Evolutionary conservation across 1,284 basidiomycete genomes (phyloP).

Genomic region (Tilletia indica): DNA sequence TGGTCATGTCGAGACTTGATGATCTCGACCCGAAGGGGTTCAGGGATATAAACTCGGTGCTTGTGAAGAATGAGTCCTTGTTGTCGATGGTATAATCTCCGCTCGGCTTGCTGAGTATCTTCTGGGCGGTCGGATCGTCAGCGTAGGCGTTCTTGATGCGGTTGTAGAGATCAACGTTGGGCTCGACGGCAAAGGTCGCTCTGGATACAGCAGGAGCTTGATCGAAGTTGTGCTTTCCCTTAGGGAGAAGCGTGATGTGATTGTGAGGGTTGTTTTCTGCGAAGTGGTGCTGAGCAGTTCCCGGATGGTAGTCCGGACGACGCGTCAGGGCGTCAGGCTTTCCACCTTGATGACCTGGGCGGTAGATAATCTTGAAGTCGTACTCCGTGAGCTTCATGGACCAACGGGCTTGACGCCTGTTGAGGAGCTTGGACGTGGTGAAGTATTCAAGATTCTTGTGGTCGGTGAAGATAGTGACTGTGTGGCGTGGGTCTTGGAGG

Average conservation of each 20-base stretch:
- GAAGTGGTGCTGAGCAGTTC: background rate
- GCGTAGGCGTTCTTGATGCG: background rate
- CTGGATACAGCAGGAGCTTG: background rate
- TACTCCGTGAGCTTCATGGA: slow-evolving; percentile 1
- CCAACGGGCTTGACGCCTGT: slow-evolving; percentile 18
- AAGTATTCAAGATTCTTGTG: slow-evolving; percentile 26
- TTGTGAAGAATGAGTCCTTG: background rate
- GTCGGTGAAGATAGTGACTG: slow-evolving; percentile 21
- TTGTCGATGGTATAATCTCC: background rate
- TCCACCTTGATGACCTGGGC: background rate
- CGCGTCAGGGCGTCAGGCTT: slow-evolving; percentile 13
- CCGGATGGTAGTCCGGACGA: background rate
- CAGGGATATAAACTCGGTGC: background rate
- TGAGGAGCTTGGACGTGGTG: slow-evolving; percentile 16
- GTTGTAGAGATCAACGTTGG: background rate
- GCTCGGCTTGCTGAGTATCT: background rate
- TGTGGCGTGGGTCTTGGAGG: slow-evolving; percentile 10
- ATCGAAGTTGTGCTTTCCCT: background rate
- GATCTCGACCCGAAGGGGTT: background rate
- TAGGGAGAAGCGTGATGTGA: background rate
- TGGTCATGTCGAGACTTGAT: slow-evolving; percentile 8
- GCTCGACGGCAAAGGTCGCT: background rate
- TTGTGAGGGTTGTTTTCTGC: slow-evolving; percentile 6
- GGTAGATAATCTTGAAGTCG: slow-evolving; percentile 17
- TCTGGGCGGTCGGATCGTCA: background rate